These are phyloP conservation scores for Chalciporus pseudorubinellus DNA, from an alignment of 768 basidiomycete genomes.

Conservation along the genomic window DNA sequence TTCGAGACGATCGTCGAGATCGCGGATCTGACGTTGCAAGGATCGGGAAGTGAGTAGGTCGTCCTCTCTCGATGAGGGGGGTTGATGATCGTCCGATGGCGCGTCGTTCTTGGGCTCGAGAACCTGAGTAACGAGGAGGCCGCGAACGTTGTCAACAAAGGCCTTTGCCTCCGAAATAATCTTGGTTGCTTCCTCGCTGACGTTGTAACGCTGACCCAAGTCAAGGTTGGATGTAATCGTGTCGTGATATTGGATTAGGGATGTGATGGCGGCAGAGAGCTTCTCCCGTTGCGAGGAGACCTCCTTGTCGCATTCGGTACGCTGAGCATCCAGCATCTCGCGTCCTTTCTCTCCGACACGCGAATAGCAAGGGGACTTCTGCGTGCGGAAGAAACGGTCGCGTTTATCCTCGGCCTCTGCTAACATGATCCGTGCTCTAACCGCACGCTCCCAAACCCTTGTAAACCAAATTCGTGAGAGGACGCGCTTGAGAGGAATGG, in stretches of 20 bases:
- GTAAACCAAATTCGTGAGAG: constrained; percentile 1
- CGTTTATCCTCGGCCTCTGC: constrained; percentile 30
- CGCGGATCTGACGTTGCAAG: constrained; percentile 17
- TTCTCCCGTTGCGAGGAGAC: constrained; percentile 23
- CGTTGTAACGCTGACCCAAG: constrained; percentile 27
- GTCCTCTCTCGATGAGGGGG: neutral
- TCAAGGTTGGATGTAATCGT: constrained; percentile 22
- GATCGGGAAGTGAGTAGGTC: constrained; percentile 1
- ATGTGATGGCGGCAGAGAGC: constrained; percentile 22
- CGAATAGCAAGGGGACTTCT: constrained; percentile 28
- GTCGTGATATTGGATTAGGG: constrained; percentile 25
- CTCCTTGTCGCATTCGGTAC: constrained; percentile 27
- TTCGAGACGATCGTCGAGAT: constrained; percentile 31
- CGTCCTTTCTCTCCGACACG: constrained; percentile 32
- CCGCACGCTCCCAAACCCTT: constrained; percentile 31
- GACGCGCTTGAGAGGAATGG: neutral
- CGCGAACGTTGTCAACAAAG: constrained; percentile 24
- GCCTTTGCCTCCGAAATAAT: constrained; percentile 27
- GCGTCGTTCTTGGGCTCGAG: constrained; percentile 15
- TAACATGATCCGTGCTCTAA: constrained; percentile 26
- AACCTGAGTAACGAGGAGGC: constrained; percentile 22
- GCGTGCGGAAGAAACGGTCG: constrained; percentile 29
- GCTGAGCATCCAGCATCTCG: constrained; percentile 28
- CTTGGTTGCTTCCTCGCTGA: constrained; percentile 16
- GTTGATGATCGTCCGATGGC: neutral